Conservation (phyloP, 148 eudicot species). For the Vaccinium darrowii region DNA sequence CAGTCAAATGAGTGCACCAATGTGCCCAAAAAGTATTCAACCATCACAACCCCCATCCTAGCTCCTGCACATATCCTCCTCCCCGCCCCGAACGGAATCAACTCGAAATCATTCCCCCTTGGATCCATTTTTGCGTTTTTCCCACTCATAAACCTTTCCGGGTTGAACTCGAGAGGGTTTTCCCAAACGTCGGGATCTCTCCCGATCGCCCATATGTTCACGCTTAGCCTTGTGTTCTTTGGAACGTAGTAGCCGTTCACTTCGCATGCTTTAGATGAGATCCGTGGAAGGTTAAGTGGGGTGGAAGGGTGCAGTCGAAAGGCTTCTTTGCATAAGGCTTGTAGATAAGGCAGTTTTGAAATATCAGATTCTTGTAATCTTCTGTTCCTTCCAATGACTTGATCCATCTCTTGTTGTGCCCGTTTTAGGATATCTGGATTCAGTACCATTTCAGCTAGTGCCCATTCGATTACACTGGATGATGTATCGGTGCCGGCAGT, state of each 20-base stretch:
- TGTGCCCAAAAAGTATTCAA: constrained; percentile 17
- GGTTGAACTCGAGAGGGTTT: constrained; percentile 21
- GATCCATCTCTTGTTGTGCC: constrained; percentile 28
- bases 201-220: constrained; percentile 36
- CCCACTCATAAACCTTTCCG: constrained; percentile 35
- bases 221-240: constrained; percentile 25
- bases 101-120: constrained; percentile 32
- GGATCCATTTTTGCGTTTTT: constrained; percentile 19
- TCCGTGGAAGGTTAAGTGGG: constrained; percentile 32
- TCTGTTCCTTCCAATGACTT: constrained; percentile 24
- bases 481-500: constrained; percentile 44
- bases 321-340: constrained; percentile 37
- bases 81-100: constrained; percentile 45
- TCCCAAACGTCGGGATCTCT: background rate
- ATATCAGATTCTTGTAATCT: constrained; percentile 36
- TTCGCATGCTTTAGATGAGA: constrained; percentile 20
- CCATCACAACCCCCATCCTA: constrained; percentile 25
- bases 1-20: constrained; percentile 41
- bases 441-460: constrained; percentile 31
- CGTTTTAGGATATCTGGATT: constrained; percentile 21
- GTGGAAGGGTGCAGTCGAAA: constrained; percentile 38
- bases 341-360: constrained; percentile 32
- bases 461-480: constrained; percentile 12
- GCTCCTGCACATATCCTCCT: constrained; percentile 43
- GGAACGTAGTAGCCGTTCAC: constrained; percentile 38